Evolutionary conservation across 2,329 filamentous ascomycete species (phyloP).

Genomic region (Fusarium paranaense): DNA sequence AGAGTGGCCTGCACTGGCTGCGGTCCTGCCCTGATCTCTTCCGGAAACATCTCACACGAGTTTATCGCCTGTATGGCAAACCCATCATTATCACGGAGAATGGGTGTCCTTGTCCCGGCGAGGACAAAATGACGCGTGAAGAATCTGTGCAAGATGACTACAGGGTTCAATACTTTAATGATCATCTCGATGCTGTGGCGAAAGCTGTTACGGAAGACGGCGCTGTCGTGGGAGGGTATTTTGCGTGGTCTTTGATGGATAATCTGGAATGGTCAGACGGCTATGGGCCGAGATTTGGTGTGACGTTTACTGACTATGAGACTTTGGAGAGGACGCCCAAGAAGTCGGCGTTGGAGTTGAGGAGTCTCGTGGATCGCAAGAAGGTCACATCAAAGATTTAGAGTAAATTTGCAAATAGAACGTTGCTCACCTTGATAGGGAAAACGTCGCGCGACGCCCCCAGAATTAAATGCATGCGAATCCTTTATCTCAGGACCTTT

Average conservation of each 20-base stretch:
- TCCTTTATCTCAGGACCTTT: too few species aligned
- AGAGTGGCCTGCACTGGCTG: constrained; percentile 26
- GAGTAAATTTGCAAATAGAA: neutral
- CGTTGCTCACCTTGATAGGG: neutral
- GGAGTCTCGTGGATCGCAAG: neutral
- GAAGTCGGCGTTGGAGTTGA: constrained; percentile 20
- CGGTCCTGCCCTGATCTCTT: constrained; percentile 25
- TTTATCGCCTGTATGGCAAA: constrained; percentile 26
- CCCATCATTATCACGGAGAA: constrained; percentile 33
- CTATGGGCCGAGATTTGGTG: constrained; percentile 27
- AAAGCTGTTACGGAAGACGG: constrained; percentile 25
- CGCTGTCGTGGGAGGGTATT: constrained; percentile 15
- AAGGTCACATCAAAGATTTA: neutral
- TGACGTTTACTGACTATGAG: constrained; percentile 26
- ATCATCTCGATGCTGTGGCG: constrained; percentile 53
- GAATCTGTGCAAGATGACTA: constrained; percentile 53
- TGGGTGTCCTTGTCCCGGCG: constrained; percentile 24
- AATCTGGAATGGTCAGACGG: constrained; percentile 35
- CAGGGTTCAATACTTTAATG: constrained; percentile 51
- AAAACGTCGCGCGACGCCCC: neutral
- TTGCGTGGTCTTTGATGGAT: constrained; percentile 35
- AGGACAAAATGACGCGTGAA: constrained; percentile 36
- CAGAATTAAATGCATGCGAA: neutral
- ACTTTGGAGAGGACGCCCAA: constrained; percentile 30
- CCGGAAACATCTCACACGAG: constrained; percentile 22